Evolutionary conservation across 1,284 basidiomycete genomes (phyloP).

Genomic region (Tremellales sp.): DNA sequence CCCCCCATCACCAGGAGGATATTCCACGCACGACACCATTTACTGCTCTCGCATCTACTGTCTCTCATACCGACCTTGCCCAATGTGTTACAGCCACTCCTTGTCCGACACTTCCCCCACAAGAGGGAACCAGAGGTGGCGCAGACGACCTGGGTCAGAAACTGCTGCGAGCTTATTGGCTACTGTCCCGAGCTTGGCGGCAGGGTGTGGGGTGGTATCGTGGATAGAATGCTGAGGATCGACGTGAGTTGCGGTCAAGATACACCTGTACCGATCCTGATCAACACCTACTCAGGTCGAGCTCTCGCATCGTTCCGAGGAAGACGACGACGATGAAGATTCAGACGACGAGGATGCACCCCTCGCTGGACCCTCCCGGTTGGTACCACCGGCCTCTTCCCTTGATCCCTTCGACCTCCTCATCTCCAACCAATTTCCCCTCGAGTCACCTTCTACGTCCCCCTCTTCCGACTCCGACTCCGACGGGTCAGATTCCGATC

Average conservation of each 20-base stretch:
- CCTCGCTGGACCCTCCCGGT: constrained; percentile 10
- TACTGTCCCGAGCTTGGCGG: constrained; percentile 90
- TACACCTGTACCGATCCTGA: background rate
- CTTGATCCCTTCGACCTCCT: constrained; percentile 79
- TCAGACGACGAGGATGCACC: constrained; percentile 32
- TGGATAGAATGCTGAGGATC: constrained; percentile 89
- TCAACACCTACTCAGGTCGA: constrained; percentile 63
- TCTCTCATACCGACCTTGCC: constrained; percentile 85
- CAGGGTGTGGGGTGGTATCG: constrained; percentile 74
- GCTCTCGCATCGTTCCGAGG: constrained; percentile 92
- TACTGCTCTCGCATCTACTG: constrained; percentile 76
- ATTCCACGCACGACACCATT: constrained; percentile 83
- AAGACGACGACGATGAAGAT: constrained; percentile 62
- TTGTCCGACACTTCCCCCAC: constrained; percentile 83
- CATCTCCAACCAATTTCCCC: constrained; percentile 57
- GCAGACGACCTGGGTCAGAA: constrained; percentile 89
- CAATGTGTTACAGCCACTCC: constrained; percentile 75
- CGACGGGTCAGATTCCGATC: constrained; percentile 53
- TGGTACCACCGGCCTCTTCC: constrained; percentile 56
- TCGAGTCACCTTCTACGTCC: constrained; percentile 29
- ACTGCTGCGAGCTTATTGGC: constrained; percentile 74
- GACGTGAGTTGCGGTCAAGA: constrained; percentile 62
- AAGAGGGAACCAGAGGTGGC: constrained; percentile 78
- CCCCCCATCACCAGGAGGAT: constrained; percentile 65
- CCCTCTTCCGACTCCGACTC: constrained; percentile 59